Percentiles rank a stretch among this genome's conserved stretches.
These are phyloP conservation scores for Talaromyces islandicus DNA, from an alignment of 2,329 filamentous ascomycete species.

Conservation along the genomic window DNA sequence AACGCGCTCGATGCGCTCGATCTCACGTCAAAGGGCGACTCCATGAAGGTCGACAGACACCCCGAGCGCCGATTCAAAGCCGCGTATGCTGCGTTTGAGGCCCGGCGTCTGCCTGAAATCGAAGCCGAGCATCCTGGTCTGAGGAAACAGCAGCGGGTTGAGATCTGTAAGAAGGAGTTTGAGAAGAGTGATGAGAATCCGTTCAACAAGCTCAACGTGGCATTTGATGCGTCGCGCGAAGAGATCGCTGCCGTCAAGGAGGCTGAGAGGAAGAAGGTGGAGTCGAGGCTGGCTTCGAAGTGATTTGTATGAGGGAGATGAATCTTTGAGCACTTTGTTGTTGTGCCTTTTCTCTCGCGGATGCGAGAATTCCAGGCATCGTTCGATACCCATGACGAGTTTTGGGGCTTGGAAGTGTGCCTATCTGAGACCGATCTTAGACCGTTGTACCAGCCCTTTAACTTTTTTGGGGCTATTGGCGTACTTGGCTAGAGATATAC, in stretches of 20 bases:
- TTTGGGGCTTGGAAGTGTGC: neutral
- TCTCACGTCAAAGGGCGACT: constrained; percentile 52
- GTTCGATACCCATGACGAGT: neutral
- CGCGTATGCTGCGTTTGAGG: constrained; percentile 76
- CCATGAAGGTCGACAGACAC: constrained; percentile 74
- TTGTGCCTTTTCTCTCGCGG: neutral
- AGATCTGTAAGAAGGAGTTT: constrained; percentile 84
- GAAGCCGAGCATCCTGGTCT: constrained; percentile 75
- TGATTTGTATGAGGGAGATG: constrained; percentile 9
- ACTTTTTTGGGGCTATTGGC: neutral
- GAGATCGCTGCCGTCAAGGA: constrained; percentile 64
- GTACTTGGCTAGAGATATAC: neutral
- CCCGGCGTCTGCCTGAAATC: constrained; percentile 75
- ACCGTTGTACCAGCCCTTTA: neutral
- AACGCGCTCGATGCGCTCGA: constrained; percentile 84
- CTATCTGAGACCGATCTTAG: neutral
- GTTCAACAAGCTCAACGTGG: constrained; percentile 75
- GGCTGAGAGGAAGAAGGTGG: constrained; percentile 66
- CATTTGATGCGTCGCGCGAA: constrained; percentile 72
- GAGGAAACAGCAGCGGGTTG: constrained; percentile 75
- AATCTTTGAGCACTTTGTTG: neutral
- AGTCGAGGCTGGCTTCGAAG: constrained; percentile 53
- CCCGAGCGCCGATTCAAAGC: constrained; percentile 84
- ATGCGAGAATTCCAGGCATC: neutral
- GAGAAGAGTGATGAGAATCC: constrained; percentile 93